Conservation (phyloP, 768 basidiomycete species). For the Kwoniella bestiolae region DNA sequence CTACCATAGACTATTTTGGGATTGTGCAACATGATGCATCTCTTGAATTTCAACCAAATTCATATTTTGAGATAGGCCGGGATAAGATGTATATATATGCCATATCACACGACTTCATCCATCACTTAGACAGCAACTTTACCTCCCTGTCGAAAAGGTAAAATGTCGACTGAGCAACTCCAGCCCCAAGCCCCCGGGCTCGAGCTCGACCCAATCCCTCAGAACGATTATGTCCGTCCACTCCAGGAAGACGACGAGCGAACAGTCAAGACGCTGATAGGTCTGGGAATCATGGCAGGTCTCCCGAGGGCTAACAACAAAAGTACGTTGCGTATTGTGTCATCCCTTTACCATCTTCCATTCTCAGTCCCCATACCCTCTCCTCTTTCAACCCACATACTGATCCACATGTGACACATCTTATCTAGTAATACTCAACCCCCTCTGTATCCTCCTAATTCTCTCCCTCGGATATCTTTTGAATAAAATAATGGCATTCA, state of each 20-base stretch:
- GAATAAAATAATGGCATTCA: conserved; percentile 23
- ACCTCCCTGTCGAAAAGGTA: no score
- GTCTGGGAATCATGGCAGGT: conserved; percentile 47
- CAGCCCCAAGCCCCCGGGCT: no score
- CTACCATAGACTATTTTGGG: neutral
- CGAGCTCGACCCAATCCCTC: no score
- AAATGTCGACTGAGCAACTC: no score
- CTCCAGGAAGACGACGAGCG: conserved; percentile 26
- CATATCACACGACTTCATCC: neutral
- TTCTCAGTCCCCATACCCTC: no score
- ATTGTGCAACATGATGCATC: no score
- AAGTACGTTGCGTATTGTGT: conserved; percentile 19
- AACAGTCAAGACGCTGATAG: conserved; percentile 39
- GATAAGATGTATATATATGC: neutral
- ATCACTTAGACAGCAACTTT: no score
- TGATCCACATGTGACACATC: no score
- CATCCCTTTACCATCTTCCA: no score
- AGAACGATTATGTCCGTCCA: conserved; percentile 18
- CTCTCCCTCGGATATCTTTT: conserved; percentile 16
- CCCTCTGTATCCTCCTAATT: conserved; percentile 23
- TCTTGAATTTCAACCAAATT: no score
- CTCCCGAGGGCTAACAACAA: conserved; percentile 36
- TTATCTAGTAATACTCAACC: conserved; percentile 31
- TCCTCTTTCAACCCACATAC: no score
- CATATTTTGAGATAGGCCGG: no score